These are phyloP conservation scores for Tetradesmus obliquus DNA, from an alignment of 139 green algal genomes.

Conservation along the genomic window DNA sequence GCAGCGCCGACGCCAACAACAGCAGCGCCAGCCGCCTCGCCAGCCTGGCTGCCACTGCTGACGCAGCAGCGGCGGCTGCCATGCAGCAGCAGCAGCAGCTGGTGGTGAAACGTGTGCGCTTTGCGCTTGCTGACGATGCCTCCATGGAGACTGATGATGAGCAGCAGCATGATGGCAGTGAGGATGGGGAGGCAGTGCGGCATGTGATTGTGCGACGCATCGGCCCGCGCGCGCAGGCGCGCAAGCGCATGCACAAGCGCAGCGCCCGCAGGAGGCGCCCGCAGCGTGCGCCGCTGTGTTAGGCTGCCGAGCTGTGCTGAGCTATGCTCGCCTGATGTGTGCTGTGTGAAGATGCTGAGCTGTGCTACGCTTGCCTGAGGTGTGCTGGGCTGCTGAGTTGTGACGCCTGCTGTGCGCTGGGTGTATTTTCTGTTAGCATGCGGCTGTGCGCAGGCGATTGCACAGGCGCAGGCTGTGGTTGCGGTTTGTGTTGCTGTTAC, in stretches of 20 bases:
- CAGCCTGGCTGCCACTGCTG: background rate
- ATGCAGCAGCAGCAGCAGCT: slow-evolving; percentile 2
- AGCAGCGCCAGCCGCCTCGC: background rate
- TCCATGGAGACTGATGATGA: background rate
- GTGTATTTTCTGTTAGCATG: background rate
- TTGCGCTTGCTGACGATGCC: background rate
- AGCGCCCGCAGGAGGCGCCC: background rate
- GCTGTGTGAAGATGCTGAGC: background rate
- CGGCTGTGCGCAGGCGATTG: background rate
- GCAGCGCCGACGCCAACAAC: slow-evolving; percentile 29
- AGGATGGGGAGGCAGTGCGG: background rate
- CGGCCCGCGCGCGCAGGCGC: background rate
- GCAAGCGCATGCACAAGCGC: slow-evolving; percentile 35
- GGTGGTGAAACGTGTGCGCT: slow-evolving; percentile 12
- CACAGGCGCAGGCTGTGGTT: background rate
- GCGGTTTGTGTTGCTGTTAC: background rate
- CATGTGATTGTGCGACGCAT: background rate
- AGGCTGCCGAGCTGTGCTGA: background rate
- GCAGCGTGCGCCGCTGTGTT: slow-evolving; percentile 22
- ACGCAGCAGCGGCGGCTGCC: background rate
- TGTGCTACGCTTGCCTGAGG: background rate
- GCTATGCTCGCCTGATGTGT: background rate
- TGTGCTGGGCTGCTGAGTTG: background rate
- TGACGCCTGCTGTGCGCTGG: background rate
- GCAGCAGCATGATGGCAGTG: background rate